Base-by-base conservation (phyloP, 768 basidiomycete species). In the Royoungia palumana region DNA sequence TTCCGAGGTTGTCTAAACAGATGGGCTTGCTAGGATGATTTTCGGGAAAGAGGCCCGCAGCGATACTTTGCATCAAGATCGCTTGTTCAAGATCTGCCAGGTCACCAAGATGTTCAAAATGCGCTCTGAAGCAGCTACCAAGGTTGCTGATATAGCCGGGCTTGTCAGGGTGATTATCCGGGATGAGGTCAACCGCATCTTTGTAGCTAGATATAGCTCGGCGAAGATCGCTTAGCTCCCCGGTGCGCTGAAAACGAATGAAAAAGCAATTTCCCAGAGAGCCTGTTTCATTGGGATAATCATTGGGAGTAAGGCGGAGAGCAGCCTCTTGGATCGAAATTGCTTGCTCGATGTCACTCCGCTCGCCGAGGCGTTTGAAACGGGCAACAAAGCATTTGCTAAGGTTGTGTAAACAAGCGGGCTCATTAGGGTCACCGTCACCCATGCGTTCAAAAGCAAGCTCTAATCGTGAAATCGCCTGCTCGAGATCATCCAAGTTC, bases 331-430 rank as follows among this genome's bases (percentile, higher is more conserved):
- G 16, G 6, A 12, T 36, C n/a, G 20, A 21, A 38, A 47, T 47
- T n/a, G 50, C 50, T 32, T 43, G 35, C 14, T 51, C 44, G 4
- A 51, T 25, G n/a, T 51, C 50, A 10, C 8, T 25, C 5, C 9
- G 21, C 5, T 38, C 24, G 6, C 41, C 45, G 11, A 38, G 30
- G 35, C 17, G 41, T 35, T 47, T 19, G 41, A 42, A 47, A 20
- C 45, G 50, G n/a, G 3, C 10, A 2, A 17, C n/a, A 12, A 47
- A n/a, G 25, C 35, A 35, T 4, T 17, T 20, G 16, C 43, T 30
- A n/a, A 50, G 38, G 19, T n/a, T 17, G 17, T 1, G 35, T 40
- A 35, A 25, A 45, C 28, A 40, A 24, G 12, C 3, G 17, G 17
- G 24, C 11, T 22, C 20, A 36, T 34, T 10, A 6, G 42, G 49